Evolutionary conservation across 306 rosid species (phyloP), one percentile per base, ranked within the genome.

Genomic region (Vicia sativa): DNA sequence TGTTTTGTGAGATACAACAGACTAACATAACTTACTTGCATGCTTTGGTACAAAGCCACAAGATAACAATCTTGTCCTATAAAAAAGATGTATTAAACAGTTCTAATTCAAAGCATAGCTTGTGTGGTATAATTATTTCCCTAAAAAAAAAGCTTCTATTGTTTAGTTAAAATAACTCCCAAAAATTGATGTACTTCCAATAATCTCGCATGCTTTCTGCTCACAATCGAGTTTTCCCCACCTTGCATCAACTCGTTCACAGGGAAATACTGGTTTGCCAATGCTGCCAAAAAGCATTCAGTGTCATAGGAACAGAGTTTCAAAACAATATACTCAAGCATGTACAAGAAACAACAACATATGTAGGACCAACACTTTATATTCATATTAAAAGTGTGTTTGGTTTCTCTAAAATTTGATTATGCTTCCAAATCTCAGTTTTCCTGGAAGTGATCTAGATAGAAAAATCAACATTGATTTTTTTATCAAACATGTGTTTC

Each of bases 211-310:
- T 23, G 77, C 90, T 0, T 81, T 89, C 73, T 80, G 81, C 80
- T 86, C 91, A 16, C 98, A 92, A 21, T 92, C 98, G 67, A 90
- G 62, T 78, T 90, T 90, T 35, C 98, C 98, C 96, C 98, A 92
- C 68, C 96, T 83, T 75, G 96, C 98, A 75, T 87, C 93, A 41
- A 90, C 87, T 46, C 96, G 83, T 68, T 87, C 96, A 43, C 96
- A 85, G 2, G 96, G 90, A 67, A 93, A 93, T 72, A 69, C 68
- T 1, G 81, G 84, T 74, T 93, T 93, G 65, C 81, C 86, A 10
- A 93, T 80, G 86, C 98, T 90, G 95, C 34, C 45, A 57, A 67
- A 34, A 14, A 42, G 55, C 11, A 37, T 67, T 9, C 38, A 3
- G 21, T 73, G 50, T 31, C 64, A 45, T 52, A 62, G 42, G 55